phyloP scores from a whole-genome alignment of 305 asterid species.

The Caryopteris hybrid region DNA sequence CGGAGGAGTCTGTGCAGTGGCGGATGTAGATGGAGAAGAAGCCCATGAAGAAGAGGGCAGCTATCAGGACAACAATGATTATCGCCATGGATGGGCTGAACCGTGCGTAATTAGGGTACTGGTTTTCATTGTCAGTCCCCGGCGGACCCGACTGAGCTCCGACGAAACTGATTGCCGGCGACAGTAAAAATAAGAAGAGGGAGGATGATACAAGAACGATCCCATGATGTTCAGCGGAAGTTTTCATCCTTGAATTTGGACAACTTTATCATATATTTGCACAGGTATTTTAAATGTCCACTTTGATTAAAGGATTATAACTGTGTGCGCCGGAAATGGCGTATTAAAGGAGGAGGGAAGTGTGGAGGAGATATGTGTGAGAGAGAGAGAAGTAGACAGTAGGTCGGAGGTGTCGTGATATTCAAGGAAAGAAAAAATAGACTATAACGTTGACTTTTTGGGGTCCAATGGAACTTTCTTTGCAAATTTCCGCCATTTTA shows the following conservation, averaged over 20 bases:
- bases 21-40: constrained; percentile 60
- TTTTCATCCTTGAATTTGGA: background rate
- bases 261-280: background rate
- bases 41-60: constrained; percentile 51
- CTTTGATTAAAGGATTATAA: background rate
- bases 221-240: no score
- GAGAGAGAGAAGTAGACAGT: background rate
- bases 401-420: constrained; percentile 19
- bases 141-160: constrained; percentile 23
- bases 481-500: no score
- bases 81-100: constrained; percentile 49
- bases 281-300: no score
- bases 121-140: background rate
- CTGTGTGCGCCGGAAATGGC: constrained; percentile 19
- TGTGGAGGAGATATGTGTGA: no score
- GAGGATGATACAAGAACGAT: no score
- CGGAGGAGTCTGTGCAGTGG: constrained; percentile 36
- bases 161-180: background rate
- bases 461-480: background rate
- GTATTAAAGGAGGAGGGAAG: background rate
- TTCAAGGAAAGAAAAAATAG: constrained; percentile 14
- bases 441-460: constrained; percentile 15
- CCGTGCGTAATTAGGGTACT: constrained; percentile 17
- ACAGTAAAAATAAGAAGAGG: background rate
- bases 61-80: constrained; percentile 41